These are phyloP conservation scores for Miamiensis avidus DNA, from an alignment of 169 alveolate genomes.

Conservation along the genomic window DNA sequence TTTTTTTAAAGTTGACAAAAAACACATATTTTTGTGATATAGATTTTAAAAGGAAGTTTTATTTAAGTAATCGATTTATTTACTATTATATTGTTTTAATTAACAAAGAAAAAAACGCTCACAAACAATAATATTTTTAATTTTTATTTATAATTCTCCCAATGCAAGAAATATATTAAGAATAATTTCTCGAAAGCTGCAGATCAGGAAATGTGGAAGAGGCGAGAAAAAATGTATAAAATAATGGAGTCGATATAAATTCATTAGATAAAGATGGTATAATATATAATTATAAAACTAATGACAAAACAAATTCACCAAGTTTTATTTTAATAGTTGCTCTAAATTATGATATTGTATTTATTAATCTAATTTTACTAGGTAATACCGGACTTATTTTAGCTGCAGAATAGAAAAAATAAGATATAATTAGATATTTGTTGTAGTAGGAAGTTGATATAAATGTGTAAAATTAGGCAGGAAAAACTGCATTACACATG, in stretches of 20 bases:
- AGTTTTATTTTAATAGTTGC: not conserved
- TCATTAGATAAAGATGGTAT: constrained; percentile 40
- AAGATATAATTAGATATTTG: constrained; percentile 48
- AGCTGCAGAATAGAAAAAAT: constrained; percentile 40
- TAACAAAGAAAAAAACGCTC: too few species aligned
- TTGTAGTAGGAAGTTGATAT: constrained; percentile 36
- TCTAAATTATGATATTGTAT: not conserved
- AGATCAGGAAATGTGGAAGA: constrained; percentile 22
- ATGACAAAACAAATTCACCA: not conserved
- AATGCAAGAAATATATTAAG: not conserved
- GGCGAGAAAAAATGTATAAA: not conserved
- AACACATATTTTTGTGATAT: too few species aligned
- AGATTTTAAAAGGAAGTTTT: too few species aligned
- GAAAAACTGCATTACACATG: constrained; percentile 54
- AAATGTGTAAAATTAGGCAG: constrained; percentile 36
- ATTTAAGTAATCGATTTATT: too few species aligned
- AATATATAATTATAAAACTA: not conserved
- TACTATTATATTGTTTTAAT: too few species aligned
- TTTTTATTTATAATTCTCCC: too few species aligned
- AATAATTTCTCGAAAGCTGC: not conserved
- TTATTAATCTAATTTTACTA: not conserved
- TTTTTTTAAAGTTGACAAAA: too few species aligned
- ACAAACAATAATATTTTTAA: too few species aligned
- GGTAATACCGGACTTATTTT: constrained; percentile 51
- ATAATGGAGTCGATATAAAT: constrained; percentile 28